Conservation (phyloP, 768 basidiomycete genomes). For the Amanita pallidorosea region DNA sequence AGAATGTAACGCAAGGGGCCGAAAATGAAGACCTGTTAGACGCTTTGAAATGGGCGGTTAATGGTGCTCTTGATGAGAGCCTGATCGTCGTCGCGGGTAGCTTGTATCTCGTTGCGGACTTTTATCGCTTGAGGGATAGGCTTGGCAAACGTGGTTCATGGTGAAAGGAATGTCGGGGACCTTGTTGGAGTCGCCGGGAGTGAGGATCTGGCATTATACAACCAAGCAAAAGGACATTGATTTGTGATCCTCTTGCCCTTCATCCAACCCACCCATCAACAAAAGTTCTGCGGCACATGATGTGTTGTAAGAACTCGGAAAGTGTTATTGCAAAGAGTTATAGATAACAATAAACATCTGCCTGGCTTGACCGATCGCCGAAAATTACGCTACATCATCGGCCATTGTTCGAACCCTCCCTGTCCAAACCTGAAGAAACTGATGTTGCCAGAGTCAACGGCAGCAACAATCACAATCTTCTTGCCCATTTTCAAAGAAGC, state of each 20-base stretch:
- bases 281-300: too few relatives aligned
- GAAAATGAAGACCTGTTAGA: conserved; percentile 11
- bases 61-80: conserved; percentile 14
- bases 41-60: conserved; percentile 38
- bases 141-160: too few relatives aligned
- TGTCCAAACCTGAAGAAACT: conserved; percentile 86
- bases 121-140: conserved; percentile 47
- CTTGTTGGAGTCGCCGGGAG: too few relatives aligned
- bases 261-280: too few relatives aligned
- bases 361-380: too few relatives aligned
- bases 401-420: conserved; percentile 78
- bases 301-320: too few relatives aligned
- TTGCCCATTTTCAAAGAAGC: conserved; percentile 74
- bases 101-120: conserved; percentile 89
- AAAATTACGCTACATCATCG: conserved; percentile 34
- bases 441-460: conserved; percentile 77
- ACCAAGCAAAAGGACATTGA: too few relatives aligned
- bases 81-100: conserved; percentile 79
- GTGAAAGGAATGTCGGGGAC: too few relatives aligned
- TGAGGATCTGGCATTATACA: too few relatives aligned
- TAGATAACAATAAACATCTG: too few relatives aligned
- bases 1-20: conserved; percentile 7
- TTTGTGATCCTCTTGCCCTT: too few relatives aligned
- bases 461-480: conserved; percentile 76
- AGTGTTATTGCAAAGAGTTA: too few relatives aligned